Base-by-base conservation (phyloP, 163 green algal genomes). In the Chlamydomonas reinhardtii region DNA sequence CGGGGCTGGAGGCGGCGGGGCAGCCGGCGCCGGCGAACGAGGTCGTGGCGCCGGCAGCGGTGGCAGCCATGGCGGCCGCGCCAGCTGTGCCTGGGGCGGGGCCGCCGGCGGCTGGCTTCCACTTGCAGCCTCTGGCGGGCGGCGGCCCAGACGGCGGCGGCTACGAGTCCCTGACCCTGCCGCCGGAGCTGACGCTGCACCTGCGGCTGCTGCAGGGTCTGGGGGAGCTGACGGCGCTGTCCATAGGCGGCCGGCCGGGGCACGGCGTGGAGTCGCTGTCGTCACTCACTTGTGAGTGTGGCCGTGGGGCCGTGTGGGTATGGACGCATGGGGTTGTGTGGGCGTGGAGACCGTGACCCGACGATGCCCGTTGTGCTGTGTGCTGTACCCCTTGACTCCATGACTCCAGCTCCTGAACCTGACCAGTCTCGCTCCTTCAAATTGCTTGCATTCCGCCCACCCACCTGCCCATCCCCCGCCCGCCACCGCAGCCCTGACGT, bases 261-360 rank as follows among this genome's bases (percentile, higher is more conserved):
- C 81, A 87, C 81, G 71, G 71, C 29, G 59, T 87, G 81, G 81
- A 87, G 81, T 72, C 81, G 71, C 56, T 87, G 70, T 79, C 81
- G 71, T 81, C 81, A 29, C 71, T 87, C 4, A 76, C 70, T 12
- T 43, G 70, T 76, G 35, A 59, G 69, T 70, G 3, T 39, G 16
- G 24, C 25, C 4, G 61, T 12, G 59, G 20, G 6, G 43, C 8
- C 59, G 24, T 48, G 39, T 48, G 39, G 39, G 8, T 14, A 48
- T 48, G 24, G 56, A 83, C 76, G 19, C 34, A 61, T 83, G 62
- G 16, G 76, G 61, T 32, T 12, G 4, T 29, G 61, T 6, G 20
- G 24, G 17, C 6, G 59, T n/a, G 59, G 59, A 9, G 59, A 9
- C 8, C 6, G 24, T 66, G 59, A 66, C 20, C 20, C 20, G 59